Base-by-base conservation (phyloP, 257 asterid genomes). In the Scutellaria baicalensis region DNA sequence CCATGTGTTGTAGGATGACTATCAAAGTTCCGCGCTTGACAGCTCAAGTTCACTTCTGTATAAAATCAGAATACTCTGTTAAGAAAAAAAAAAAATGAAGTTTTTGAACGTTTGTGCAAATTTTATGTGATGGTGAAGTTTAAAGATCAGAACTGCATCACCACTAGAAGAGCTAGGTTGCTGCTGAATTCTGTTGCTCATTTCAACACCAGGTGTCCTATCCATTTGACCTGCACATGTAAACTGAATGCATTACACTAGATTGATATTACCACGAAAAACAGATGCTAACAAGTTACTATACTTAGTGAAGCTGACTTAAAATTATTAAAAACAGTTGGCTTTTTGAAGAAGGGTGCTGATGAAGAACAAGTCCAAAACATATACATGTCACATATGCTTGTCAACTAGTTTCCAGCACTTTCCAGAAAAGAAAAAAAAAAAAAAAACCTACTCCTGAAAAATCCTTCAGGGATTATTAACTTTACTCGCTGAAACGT, bases 71-170 rank as follows among this genome's bases (percentile, higher is more conserved):
- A 44, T 33, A 59, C 48, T 47, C 64, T 6, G 64, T 57, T 48
- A 61, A 79, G 59, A 71, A 65, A 73, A 20, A 70, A 55, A 78
- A 64, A 64, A 54, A 71, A 58, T 68, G 75, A 71, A 75, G 57
- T n/a, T 57, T 11, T 33, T 49, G 31, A 75, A 66, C 52, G 31
- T 62, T 0, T 49, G 49, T 42, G 45, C 44, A 50, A 42, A 45
- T 16, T 71, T 61, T 38, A 23, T 21, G 55, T 68, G 67, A 66
- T 64, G 38, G 55, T 56, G 59, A 54, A 70, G 74, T 31, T 66
- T 13, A 42, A 68, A 75, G 68, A 51, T 76, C 75, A 61, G 78
- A 73, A 72, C 80, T 74, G 72, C 71, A 60, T 77, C 72, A 79
- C 75, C 77, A 49, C 73, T 71, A 57, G 71, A 51, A 59, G 79